A percentile compares a stretch with the other conserved stretches of the same genome.
Conservation (phyloP, 2,329 filamentous ascomycete genomes). For the Stachybotrys chartarum region DNA sequence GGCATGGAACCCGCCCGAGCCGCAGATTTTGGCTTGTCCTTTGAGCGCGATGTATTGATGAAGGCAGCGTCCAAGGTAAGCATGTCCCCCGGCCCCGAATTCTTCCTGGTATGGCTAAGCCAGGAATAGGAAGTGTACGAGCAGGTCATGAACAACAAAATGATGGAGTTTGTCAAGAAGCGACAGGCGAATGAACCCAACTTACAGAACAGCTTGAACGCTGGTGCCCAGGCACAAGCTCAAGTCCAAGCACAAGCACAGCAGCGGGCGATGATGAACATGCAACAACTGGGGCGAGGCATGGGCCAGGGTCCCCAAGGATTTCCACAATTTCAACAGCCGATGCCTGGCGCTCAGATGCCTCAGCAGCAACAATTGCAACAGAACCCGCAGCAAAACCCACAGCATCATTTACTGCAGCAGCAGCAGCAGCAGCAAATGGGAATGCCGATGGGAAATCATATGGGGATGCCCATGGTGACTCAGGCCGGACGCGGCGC, state of each 20-base stretch:
- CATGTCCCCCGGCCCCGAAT: neutral
- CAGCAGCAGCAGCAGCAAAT: constrained; percentile 22
- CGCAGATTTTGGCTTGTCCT: constrained; percentile 32
- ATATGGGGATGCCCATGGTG: constrained; percentile 32
- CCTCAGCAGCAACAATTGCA: constrained; percentile 13
- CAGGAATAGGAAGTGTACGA: constrained; percentile 40
- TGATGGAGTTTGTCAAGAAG: constrained; percentile 40
- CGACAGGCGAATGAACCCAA: constrained; percentile 42
- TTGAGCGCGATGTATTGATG: constrained; percentile 41
- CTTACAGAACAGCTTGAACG: constrained; percentile 43
- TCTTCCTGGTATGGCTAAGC: constrained; percentile 10
- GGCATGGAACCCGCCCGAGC: constrained; percentile 32
- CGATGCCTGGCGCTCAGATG: constrained; percentile 48
- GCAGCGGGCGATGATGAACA: constrained; percentile 43
- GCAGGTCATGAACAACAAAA: constrained; percentile 35
- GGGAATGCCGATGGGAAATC: constrained; percentile 14
- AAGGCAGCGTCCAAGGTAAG: constrained; percentile 42
- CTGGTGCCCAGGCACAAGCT: constrained; percentile 29
- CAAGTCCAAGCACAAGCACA: constrained; percentile 31
- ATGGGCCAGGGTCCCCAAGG: constrained; percentile 42
- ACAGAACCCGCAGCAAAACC: constrained; percentile 19
- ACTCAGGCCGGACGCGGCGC: constrained; percentile 32
- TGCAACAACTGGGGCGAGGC: constrained; percentile 46
- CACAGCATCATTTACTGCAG: constrained; percentile 11
- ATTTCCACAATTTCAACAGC: constrained; percentile 52